Evolutionary conservation across 2,329 filamentous ascomycete species (phyloP).

Genomic region (Cercospora brassicicola): DNA sequence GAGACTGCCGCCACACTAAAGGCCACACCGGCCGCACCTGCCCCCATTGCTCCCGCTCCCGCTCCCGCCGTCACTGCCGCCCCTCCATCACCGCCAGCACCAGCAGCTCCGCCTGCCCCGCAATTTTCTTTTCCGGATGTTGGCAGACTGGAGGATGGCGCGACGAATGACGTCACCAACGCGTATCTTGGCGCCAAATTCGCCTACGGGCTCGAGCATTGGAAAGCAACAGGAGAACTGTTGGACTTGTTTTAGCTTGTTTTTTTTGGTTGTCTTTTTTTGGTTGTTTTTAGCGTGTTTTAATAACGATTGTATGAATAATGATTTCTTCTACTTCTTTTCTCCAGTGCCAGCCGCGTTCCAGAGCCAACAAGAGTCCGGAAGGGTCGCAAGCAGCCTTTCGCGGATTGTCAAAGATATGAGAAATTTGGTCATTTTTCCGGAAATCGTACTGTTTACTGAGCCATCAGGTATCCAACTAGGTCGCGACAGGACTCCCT

Average conservation of each 20-base stretch:
- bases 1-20: background rate
- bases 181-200: conserved; percentile 16
- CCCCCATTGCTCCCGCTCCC: background rate
- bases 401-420: background rate
- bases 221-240: conserved; percentile 2
- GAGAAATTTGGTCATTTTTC: background rate
- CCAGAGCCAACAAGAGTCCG: background rate
- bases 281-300: conserved; percentile 10
- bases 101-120: background rate
- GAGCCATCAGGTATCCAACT: background rate
- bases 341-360: background rate
- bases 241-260: conserved; percentile 4
- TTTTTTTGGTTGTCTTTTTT: background rate
- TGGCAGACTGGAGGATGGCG: background rate
- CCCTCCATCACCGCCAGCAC: background rate
- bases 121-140: conserved; percentile 12
- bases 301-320: background rate
- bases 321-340: background rate
- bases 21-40: background rate
- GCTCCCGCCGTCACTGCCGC: background rate
- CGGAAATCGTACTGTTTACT: background rate
- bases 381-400: background rate
- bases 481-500: background rate
- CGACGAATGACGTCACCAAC: background rate
- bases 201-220: conserved; percentile 16